These are phyloP conservation scores for Cyberlindnera nakhonratchasimensis DNA, from an alignment of 805 yeast species.

Conservation along the genomic window DNA sequence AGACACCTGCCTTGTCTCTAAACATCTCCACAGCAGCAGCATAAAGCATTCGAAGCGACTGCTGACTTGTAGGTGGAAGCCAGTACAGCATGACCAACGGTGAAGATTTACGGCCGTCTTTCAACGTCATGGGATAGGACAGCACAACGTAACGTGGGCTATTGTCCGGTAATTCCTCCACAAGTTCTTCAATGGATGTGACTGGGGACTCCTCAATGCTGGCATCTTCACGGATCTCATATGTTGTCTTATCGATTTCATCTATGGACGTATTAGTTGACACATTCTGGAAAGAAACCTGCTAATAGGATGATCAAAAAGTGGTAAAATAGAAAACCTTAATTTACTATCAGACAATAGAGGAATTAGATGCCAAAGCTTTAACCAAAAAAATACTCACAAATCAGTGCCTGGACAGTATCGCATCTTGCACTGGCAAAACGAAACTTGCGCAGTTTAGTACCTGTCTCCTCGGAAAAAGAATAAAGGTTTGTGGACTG, in stretches of 20 bases:
- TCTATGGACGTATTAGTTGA: conserved; percentile 31
- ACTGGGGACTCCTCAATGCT: conserved; percentile 40
- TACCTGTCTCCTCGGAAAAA: conserved; percentile 57
- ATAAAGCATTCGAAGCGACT: conserved; percentile 78
- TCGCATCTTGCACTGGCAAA: conserved; percentile 65
- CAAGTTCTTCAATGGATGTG: conserved; percentile 54
- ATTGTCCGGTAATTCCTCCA: conserved; percentile 78
- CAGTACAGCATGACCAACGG: conserved; percentile 84
- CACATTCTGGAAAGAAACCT: not conserved
- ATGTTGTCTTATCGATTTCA: conserved; percentile 51
- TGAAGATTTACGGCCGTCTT: conserved; percentile 68
- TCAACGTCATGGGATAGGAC: conserved; percentile 66
- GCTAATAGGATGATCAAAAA: too few relatives aligned
- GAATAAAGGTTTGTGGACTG: conserved; percentile 55
- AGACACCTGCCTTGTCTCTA: conserved; percentile 49
- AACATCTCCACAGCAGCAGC: conserved; percentile 87
- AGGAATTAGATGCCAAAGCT: not conserved
- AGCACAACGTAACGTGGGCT: conserved; percentile 72
- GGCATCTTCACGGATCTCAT: conserved; percentile 49
- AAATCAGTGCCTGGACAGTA: conserved; percentile 57
- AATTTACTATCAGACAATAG: too few relatives aligned
- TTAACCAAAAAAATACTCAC: conserved; percentile 32
- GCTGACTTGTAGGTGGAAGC: conserved; percentile 84
- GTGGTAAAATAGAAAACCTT: too few relatives aligned
- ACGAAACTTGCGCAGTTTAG: conserved; percentile 66